Evolutionary conservation across 495 filamentous ascomycete genomes (phyloP).

Genomic region (Pyrenula massariospora): DNA sequence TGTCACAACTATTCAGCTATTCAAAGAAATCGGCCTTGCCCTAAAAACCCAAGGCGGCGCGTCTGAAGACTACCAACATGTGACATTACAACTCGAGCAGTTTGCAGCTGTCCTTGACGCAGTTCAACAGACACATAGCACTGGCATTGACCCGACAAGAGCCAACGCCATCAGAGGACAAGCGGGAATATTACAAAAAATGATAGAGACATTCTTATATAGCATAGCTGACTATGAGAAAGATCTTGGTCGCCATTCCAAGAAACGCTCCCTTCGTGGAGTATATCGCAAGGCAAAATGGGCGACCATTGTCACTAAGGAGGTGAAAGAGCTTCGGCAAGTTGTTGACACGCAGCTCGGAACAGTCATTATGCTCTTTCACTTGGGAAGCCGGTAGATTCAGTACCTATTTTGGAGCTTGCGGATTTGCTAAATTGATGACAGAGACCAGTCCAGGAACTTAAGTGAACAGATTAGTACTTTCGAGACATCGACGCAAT

Average conservation of each 20-base stretch:
- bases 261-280: slow-evolving; percentile 2
- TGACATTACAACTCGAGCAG: slow-evolving; percentile 13
- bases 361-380: slow-evolving; percentile 13
- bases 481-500: too few relatives aligned
- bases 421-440: too few relatives aligned
- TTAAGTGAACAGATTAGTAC: too few relatives aligned
- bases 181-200: slow-evolving; percentile 13
- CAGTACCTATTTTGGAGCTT: too few relatives aligned
- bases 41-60: slow-evolving; percentile 15
- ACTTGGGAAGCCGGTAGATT: slow-evolving; percentile 9
- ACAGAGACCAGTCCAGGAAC: too few relatives aligned
- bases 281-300: slow-evolving; percentile 13
- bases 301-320: slow-evolving; percentile 12
- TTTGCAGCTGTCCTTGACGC: slow-evolving; percentile 12
- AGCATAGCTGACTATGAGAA: slow-evolving; percentile 15
- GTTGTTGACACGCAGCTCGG: slow-evolving; percentile 13
- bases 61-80: slow-evolving; percentile 13
- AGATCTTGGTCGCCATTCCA: slow-evolving; percentile 3
- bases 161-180: slow-evolving; percentile 18
- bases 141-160: slow-evolving; percentile 11
- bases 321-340: slow-evolving; percentile 16
- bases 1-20: too few relatives aligned
- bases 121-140: slow-evolving; percentile 11
- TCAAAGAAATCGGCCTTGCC: slow-evolving; percentile 12
- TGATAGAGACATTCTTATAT: slow-evolving; percentile 12